These are phyloP conservation scores for Schoenoplectus tabernaemontani DNA, from an alignment of 202 grass and related monocot species.

Conservation along the genomic window DNA sequence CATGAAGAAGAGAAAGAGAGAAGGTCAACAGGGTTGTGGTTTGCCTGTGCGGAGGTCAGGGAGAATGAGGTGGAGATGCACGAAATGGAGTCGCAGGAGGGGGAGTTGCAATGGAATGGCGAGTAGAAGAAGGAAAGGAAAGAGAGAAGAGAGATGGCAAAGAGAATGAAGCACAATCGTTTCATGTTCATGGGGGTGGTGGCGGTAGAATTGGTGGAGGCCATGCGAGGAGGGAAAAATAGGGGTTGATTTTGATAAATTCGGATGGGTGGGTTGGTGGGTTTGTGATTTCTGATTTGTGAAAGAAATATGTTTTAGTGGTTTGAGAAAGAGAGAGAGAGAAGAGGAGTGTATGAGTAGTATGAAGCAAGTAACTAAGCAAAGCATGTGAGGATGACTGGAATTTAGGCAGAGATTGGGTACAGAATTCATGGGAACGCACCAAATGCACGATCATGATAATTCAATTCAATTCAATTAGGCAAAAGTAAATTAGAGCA, in stretches of 20 bases:
- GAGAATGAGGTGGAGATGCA: not conserved
- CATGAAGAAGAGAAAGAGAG: constrained; percentile 32
- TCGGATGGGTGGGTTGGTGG: not conserved
- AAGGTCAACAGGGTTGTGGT: constrained; percentile 24
- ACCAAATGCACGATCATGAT: not conserved
- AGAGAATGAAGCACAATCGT: constrained; percentile 23
- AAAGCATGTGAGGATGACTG: not conserved
- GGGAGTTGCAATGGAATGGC: not conserved
- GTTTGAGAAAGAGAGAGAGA: not conserved
- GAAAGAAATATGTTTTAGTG: constrained; percentile 15
- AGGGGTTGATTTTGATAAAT: not conserved
- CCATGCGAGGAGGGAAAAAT: not conserved
- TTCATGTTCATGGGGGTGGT: constrained; percentile 14
- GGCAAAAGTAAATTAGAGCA: not conserved
- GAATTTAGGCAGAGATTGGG: constrained; percentile 24
- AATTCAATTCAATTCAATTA: too few relatives aligned
- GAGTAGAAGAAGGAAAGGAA: constrained; percentile 28
- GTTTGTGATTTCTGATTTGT: not conserved
- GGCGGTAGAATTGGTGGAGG: not conserved
- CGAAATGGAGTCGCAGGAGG: not conserved
- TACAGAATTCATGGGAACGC: constrained; percentile 7
- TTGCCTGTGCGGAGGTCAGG: not conserved
- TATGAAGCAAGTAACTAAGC: too few relatives aligned
- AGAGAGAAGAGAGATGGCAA: constrained; percentile 25
- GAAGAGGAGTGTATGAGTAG: not conserved